Conservation (phyloP, 345 rosid genomes). For the Durio zibethinus region DNA sequence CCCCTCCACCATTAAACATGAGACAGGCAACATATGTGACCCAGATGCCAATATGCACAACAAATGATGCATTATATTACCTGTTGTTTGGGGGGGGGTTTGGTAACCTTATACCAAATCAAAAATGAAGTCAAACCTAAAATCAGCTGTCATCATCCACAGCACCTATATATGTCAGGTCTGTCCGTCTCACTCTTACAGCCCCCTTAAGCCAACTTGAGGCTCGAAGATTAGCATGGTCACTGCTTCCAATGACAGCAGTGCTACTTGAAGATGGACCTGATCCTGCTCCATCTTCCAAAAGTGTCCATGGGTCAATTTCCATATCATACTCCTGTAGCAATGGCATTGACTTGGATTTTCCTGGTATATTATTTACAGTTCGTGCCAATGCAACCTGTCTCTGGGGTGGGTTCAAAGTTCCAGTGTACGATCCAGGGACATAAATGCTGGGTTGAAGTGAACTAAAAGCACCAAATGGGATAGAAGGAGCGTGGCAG, state of each 20-base stretch:
- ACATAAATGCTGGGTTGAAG: slow-evolving; percentile 52
- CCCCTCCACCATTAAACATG: slow-evolving; percentile 5
- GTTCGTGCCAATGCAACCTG: slow-evolving; percentile 38
- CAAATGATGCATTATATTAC: slow-evolving; percentile 17
- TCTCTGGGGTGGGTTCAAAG: slow-evolving; percentile 39
- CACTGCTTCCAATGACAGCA: slow-evolving; percentile 53
- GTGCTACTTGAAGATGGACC: slow-evolving; percentile 53
- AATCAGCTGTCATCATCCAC: slow-evolving; percentile 91
- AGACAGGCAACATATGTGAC: slow-evolving; percentile 2
- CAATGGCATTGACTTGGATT: slow-evolving; percentile 47
- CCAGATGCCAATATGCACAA: slow-evolving; percentile 22
- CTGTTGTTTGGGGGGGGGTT: slow-evolving; percentile 23
- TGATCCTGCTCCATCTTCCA: slow-evolving; percentile 89
- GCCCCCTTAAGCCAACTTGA: slow-evolving; percentile 95
- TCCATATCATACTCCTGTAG: slow-evolving; percentile 62
- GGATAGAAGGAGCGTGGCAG: slow-evolving; percentile 75
- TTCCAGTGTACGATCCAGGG: slow-evolving; percentile 40
- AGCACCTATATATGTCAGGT: slow-evolving; percentile 78
- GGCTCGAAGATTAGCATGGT: slow-evolving; percentile 76
- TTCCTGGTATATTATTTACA: slow-evolving; percentile 40
- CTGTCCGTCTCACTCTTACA: slow-evolving; percentile 78
- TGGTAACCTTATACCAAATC: slow-evolving; percentile 28
- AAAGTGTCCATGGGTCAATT: slow-evolving; percentile 90
- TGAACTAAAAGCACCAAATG: slow-evolving; percentile 50
- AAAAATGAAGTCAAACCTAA: slow-evolving; percentile 30